These are phyloP conservation scores for Russula lepida DNA, from an alignment of 768 basidiomycete species.

Conservation along the genomic window DNA sequence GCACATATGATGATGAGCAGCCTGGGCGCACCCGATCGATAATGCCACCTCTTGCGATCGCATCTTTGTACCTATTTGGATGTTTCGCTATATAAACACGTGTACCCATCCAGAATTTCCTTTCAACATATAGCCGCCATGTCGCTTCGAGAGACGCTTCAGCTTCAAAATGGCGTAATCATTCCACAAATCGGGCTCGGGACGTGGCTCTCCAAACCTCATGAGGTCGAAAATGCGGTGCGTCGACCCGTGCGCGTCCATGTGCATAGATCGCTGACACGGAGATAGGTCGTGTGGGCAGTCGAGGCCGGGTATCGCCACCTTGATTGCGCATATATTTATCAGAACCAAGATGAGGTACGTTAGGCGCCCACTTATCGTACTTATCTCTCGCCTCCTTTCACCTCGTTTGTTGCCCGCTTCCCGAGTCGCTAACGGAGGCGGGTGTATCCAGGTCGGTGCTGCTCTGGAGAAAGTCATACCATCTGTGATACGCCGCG, in stretches of 20 bases:
- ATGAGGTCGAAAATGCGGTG: slow-evolving; percentile 72
- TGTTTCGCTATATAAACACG: neutral
- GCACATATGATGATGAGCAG: neutral
- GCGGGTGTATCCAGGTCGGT: slow-evolving; percentile 36
- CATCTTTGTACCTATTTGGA: neutral
- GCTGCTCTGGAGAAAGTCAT: slow-evolving; percentile 69
- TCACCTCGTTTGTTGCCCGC: neutral
- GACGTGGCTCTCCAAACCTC: slow-evolving; percentile 69
- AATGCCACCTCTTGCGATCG: neutral
- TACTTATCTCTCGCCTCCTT: neutral
- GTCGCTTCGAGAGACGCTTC: slow-evolving; percentile 35
- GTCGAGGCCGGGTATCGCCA: slow-evolving; percentile 73
- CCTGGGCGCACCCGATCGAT: too few relatives aligned
- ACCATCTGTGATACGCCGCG: slow-evolving; percentile 66
- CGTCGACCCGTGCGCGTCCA: neutral
- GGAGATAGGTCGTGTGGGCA: slow-evolving; percentile 59
- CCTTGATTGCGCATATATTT: slow-evolving; percentile 76
- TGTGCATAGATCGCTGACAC: neutral
- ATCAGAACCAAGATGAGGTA: slow-evolving; percentile 67
- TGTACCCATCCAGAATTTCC: too few relatives aligned
- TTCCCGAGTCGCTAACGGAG: neutral
- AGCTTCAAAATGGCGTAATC: slow-evolving; percentile 39
- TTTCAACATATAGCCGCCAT: slow-evolving; percentile 24
- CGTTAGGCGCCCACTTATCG: neutral
- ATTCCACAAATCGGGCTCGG: slow-evolving; percentile 78